Evolutionary conservation across 352 stramenopile genomes (phyloP).

Genomic region (Peronosclerospora sorghi): DNA sequence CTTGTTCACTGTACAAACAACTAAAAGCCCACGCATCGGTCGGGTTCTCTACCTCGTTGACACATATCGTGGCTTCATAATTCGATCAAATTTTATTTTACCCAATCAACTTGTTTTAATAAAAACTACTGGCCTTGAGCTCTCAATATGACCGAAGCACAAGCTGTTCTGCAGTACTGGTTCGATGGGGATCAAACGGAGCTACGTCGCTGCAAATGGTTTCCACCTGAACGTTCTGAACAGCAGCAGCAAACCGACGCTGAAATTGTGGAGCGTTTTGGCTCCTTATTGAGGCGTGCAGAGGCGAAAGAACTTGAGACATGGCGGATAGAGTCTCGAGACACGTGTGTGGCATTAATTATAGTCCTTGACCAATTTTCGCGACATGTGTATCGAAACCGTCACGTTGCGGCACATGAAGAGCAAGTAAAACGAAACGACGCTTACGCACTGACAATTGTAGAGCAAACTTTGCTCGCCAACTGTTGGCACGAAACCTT

Average conservation of each 20-base stretch:
- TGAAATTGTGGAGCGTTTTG: constrained; percentile 31
- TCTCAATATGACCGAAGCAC: constrained; percentile 15
- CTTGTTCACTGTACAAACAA: no score
- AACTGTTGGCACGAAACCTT: constrained; percentile 44
- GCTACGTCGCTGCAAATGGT: constrained; percentile 53
- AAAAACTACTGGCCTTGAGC: no score
- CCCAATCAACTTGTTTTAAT: no score
- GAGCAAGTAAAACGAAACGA: constrained; percentile 32
- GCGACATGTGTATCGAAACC: constrained; percentile 57
- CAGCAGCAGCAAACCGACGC: constrained; percentile 32
- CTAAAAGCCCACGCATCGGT: no score
- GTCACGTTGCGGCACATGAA: constrained; percentile 8
- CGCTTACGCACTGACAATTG: constrained; percentile 29
- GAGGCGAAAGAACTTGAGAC: constrained; percentile 33
- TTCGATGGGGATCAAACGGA: constrained; percentile 42
- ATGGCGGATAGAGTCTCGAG: constrained; percentile 26
- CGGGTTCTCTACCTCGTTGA: no score
- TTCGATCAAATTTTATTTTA: no score
- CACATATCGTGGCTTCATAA: no score
- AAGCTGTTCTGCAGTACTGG: constrained; percentile 48
- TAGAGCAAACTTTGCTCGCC: constrained; percentile 30
- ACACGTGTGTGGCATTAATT: constrained; percentile 62
- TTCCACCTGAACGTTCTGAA: constrained; percentile 38
- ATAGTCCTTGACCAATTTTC: constrained; percentile 84
- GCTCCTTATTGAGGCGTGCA: constrained; percentile 24